phyloP scores from a whole-genome alignment of 2,329 filamentous ascomycete species.

The Pseudophaeomoniella oleicola region DNA sequence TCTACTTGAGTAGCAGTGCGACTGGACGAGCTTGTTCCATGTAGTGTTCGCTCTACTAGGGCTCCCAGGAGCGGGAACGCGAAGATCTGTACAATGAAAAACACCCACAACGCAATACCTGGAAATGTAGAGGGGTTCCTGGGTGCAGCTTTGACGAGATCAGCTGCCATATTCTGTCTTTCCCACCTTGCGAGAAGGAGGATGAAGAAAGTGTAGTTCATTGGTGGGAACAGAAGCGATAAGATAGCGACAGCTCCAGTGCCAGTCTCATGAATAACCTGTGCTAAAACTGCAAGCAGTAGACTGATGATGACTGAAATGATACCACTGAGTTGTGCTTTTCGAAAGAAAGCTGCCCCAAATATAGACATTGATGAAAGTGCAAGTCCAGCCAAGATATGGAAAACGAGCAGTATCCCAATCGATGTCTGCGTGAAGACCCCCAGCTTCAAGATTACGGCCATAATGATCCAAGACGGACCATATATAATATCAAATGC shows the following conservation, averaged over 20 bases:
- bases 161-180: conserved; percentile 40
- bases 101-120: conserved; percentile 63
- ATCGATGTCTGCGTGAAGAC: conserved; percentile 52
- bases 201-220: conserved; percentile 73
- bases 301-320: conserved; percentile 58
- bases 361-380: conserved; percentile 69
- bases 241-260: conserved; percentile 54
- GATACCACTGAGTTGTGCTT: conserved; percentile 77
- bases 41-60: conserved; percentile 56
- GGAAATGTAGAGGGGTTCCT: conserved; percentile 53
- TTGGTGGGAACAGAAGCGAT: conserved; percentile 67
- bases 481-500: conserved; percentile 68
- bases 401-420: conserved; percentile 56
- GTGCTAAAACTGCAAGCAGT: conserved; percentile 66
- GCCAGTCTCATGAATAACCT: conserved; percentile 50
- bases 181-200: conserved; percentile 68
- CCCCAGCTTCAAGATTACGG: conserved; percentile 45
- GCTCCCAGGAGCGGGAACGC: conserved; percentile 64
- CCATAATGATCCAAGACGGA: conserved; percentile 70
- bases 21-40: conserved; percentile 56
- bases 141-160: conserved; percentile 49
- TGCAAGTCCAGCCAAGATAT: conserved; percentile 61
- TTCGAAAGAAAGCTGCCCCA: conserved; percentile 70
- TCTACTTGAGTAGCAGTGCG: conserved; percentile 26
- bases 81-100: conserved; percentile 63